Base-by-base conservation (phyloP, 768 basidiomycete genomes). In the Mycena rebaudengoi region DNA sequence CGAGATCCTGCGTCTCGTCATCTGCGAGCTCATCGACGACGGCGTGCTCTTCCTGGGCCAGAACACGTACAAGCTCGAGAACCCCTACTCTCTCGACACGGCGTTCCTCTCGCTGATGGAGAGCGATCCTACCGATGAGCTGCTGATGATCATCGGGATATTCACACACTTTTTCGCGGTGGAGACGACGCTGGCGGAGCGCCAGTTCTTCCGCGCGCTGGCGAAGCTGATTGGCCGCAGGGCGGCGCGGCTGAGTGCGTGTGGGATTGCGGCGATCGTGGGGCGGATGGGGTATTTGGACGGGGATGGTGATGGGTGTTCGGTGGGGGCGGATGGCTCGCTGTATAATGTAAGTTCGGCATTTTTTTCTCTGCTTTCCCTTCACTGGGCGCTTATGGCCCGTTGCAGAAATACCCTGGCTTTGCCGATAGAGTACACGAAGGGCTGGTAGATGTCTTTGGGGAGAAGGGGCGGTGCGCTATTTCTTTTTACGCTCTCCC, bases 41-140 rank as follows among this genome's bases (percentile, higher is more conserved):
- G 98, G 97, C 77, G 92, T 96, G 20, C 86, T 99, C 54, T 99
- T 99, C 89, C 86, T 98, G 29, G 96, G 98, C 25, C 97, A 99
- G 78, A 95, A 97, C 76, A 98, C 97, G 1, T 98, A 98, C 86
- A 98, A 99, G 82, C 87, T 99, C 37, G 96, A 99, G 78, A 93
- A 86, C 67, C 88, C 95, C 20, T 96, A 96, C 75, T 90, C 86
- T 28, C 90, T 99, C 71, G 97, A 99, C 76, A 99, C 98, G 2
- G 96, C 97, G 1, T 98, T 98, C 83, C 80, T 99, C 64, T 96
- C 95, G 40, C 83, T 99, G 43, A 98, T 99, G 91, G 97, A 99
- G 80, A 93, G 90, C 71, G 97, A 99, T 77, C 90, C 93, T 1
- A 99, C 97, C 28, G 97, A 99, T 71, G 97, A 99, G 71, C 88